A percentile compares a stretch with the other conserved stretches of the same genome.
phyloP scores from a whole-genome alignment of 352 stramenopile genomes.

The Phytophthora uliginosa region DNA sequence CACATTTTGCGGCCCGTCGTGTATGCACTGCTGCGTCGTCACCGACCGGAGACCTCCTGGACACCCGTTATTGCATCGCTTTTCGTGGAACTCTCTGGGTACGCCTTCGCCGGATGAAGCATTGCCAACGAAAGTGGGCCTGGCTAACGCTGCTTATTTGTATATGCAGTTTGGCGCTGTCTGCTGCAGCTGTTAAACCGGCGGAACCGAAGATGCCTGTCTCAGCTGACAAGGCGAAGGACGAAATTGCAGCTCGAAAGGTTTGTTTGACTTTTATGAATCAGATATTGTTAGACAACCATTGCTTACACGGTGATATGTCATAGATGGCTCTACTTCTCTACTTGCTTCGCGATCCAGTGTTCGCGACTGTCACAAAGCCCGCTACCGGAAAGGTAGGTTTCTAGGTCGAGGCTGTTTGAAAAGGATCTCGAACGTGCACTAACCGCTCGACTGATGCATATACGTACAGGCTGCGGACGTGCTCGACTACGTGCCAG shows the following conservation, averaged over 20 bases:
- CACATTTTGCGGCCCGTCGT: slow-evolving; percentile 82
- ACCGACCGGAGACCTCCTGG: slow-evolving; percentile 67
- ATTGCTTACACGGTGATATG: background rate
- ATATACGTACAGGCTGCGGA: slow-evolving; percentile 49
- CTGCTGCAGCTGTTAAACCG: slow-evolving; percentile 61
- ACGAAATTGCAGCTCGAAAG: slow-evolving; percentile 75
- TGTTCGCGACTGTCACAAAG: slow-evolving; percentile 79
- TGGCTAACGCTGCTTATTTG: slow-evolving; percentile 15
- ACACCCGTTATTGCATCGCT: slow-evolving; percentile 65
- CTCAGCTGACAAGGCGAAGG: slow-evolving; percentile 53
- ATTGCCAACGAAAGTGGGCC: background rate
- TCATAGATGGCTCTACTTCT: slow-evolving; percentile 85
- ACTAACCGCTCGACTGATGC: slow-evolving; percentile 6
- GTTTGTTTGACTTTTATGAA: slow-evolving; percentile 33
- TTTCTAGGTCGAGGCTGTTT: background rate
- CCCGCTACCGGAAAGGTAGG: slow-evolving; percentile 71
- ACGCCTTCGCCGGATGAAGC: slow-evolving; percentile 8
- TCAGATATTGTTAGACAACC: background rate
- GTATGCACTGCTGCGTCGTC: slow-evolving; percentile 77
- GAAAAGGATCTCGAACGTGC: background rate
- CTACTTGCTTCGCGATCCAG: slow-evolving; percentile 85
- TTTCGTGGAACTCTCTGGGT: slow-evolving; percentile 73
- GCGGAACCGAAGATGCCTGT: slow-evolving; percentile 35
- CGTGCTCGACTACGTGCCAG: slow-evolving; percentile 72
- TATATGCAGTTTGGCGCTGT: slow-evolving; percentile 60